Evolutionary conservation across 331 rosid genomes (phyloP), one percentile per base, ranked within the genome.

Genomic region (Cydonia oblonga): DNA sequence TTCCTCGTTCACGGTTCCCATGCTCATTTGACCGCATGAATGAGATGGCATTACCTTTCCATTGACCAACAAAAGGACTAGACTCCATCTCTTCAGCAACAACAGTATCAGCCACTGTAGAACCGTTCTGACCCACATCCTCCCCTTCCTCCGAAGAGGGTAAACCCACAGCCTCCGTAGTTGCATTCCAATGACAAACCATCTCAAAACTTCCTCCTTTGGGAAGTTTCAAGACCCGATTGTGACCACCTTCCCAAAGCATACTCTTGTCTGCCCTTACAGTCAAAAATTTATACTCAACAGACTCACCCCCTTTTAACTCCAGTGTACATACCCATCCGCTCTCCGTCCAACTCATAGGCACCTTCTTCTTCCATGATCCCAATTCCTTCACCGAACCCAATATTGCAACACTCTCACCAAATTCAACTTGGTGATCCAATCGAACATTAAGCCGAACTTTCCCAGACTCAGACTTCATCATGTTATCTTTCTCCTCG

Each of bases 31-130:
- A 85, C 66, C 16, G 84, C 97, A 88, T 89, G 77, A 93, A 93
- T 52, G 96, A 86, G 66, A 75, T 63, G 60, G 78, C 29, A 72
- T 86, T 85, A 58, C 98, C 98, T 75, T 89, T 91, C 98, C 98
- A 93, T 73, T 91, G 88, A 61, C 89, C 98, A 13, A 93, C 97
- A 79, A 93, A 93, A 79, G 97, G 91, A 78, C 96, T 93, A 30
- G 84, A 49, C 79, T 53, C 87, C 44, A 14, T 79, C 44, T 84
- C 92, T 29, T 54, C 44, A 49, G 23, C 51, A 80, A 81, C 28
- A 72, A 71, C 78, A 80, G 68, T 23, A 26, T 59, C 64, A 20
- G 25, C 63, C 28, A 22, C 40, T 23, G 35, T 15, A 57, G 91
- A 72, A 70, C 81, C 81, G 54, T 76, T 57, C 44, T 76, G 69